Conservation (phyloP, 805 yeast species). For the Candida caryicola region DNA sequence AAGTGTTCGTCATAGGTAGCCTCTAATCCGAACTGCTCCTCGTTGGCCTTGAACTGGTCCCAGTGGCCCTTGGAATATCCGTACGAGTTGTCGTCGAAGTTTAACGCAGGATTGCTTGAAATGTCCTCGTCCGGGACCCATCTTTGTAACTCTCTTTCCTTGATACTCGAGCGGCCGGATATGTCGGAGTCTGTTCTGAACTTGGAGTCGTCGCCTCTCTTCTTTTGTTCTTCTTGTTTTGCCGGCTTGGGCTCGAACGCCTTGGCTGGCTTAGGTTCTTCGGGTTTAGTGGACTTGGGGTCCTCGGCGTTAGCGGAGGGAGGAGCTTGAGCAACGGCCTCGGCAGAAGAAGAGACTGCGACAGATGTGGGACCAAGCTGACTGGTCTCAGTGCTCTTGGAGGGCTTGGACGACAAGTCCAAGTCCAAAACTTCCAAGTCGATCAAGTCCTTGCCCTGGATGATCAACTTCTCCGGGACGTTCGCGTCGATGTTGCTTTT, state of each 20-base stretch:
- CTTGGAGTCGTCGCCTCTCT: conserved; percentile 7
- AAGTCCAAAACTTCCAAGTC: conserved; percentile 46
- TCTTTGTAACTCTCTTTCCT: conserved; percentile 71
- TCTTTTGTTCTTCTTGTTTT: neutral
- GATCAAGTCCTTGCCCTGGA: conserved; percentile 50
- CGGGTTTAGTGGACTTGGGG: neutral
- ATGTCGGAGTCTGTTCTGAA: conserved; percentile 90
- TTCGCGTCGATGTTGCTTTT: conserved; percentile 27
- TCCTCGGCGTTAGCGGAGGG: neutral
- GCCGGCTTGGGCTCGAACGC: neutral
- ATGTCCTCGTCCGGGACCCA: conserved; percentile 74
- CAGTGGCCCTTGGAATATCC: conserved; percentile 42
- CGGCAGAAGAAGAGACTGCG: too few relatives aligned
- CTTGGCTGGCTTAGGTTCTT: neutral
- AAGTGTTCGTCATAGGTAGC: conserved; percentile 81
- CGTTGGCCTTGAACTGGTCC: conserved; percentile 96
- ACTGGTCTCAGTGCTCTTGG: neutral
- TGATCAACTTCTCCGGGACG: conserved; percentile 44
- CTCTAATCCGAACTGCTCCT: conserved; percentile 81
- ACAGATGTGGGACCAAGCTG: too few relatives aligned
- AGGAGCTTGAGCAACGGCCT: neutral
- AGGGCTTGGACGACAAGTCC: conserved; percentile 21
- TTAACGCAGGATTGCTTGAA: conserved; percentile 34
- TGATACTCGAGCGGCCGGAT: conserved; percentile 44
- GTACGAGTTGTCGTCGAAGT: conserved; percentile 35